phyloP scores from a whole-genome alignment of 495 filamentous ascomycete species.

The Lasiosphaeris hirsuta region DNA sequence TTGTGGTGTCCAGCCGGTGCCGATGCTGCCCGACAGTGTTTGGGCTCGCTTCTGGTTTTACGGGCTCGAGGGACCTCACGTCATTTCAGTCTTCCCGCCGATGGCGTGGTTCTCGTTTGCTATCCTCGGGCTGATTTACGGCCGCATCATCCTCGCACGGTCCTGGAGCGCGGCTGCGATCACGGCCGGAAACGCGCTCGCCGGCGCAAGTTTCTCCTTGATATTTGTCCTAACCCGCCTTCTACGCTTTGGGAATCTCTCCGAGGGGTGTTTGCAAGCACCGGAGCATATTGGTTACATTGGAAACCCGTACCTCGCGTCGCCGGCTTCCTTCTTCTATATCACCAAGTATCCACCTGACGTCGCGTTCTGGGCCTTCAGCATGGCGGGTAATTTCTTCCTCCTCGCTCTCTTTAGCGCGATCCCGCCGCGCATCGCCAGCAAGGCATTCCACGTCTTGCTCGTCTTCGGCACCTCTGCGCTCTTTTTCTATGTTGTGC shows the following conservation, averaged over 20 bases:
- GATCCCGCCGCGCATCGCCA: constrained; percentile 21
- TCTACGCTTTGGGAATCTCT: constrained; percentile 32
- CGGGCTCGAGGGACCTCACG: not conserved
- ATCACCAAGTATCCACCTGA: constrained; percentile 37
- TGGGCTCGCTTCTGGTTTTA: constrained; percentile 30
- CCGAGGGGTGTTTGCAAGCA: constrained; percentile 31
- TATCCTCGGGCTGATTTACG: constrained; percentile 34
- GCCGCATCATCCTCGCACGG: constrained; percentile 29
- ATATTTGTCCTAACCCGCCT: constrained; percentile 27
- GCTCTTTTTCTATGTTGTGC: constrained; percentile 33
- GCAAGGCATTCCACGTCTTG: constrained; percentile 16
- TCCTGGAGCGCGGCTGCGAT: constrained; percentile 24
- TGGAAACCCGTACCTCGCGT: constrained; percentile 31
- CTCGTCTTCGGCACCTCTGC: constrained; percentile 34
- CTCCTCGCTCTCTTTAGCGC: constrained; percentile 27
- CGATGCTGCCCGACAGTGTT: constrained; percentile 8
- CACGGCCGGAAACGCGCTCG: constrained; percentile 18
- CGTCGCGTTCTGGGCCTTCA: constrained; percentile 33
- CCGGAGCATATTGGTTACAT: constrained; percentile 22
- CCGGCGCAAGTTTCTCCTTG: constrained; percentile 16
- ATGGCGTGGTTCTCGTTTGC: constrained; percentile 36
- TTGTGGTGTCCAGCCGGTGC: constrained; percentile 14
- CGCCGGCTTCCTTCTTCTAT: constrained; percentile 32
- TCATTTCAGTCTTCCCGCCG: constrained; percentile 32
- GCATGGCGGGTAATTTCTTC: constrained; percentile 29